These are phyloP conservation scores for Raffaelea deltoideospora DNA, from an alignment of 2,329 filamentous ascomycete genomes.

Conservation along the genomic window DNA sequence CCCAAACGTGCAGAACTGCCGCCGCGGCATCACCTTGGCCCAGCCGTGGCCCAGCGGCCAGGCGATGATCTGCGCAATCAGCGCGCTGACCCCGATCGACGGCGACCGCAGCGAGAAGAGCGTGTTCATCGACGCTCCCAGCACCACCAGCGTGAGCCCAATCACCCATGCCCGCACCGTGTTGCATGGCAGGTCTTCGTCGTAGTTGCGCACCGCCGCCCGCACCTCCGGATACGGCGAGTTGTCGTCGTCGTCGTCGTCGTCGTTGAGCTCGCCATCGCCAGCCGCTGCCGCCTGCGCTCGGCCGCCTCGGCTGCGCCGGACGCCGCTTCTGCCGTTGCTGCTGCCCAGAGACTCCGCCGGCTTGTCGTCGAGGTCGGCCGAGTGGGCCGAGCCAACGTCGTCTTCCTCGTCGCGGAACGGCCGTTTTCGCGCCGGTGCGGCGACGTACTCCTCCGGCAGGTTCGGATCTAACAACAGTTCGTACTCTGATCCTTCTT, in stretches of 20 bases:
- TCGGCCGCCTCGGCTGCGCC: background rate
- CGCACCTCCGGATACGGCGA: conserved; percentile 54
- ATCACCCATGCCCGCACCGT: conserved; percentile 52
- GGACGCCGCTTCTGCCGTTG: background rate
- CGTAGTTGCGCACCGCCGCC: conserved; percentile 48
- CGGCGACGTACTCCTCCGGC: conserved; percentile 28
- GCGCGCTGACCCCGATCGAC: conserved; percentile 42
- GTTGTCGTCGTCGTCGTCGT: conserved; percentile 29
- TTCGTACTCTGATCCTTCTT: conserved; percentile 35
- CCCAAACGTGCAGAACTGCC: conserved; percentile 36
- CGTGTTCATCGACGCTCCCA: conserved; percentile 47
- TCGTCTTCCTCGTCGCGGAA: conserved; percentile 7
- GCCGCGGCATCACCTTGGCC: conserved; percentile 38
- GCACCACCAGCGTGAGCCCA: conserved; percentile 37
- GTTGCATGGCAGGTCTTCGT: conserved; percentile 50
- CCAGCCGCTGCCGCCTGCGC: background rate
- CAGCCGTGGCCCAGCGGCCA: conserved; percentile 49
- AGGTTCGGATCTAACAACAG: conserved; percentile 39
- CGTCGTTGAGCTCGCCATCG: conserved; percentile 4
- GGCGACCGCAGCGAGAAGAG: conserved; percentile 48
- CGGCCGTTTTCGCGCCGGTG: too few relatives aligned
- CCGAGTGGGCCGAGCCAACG: too few relatives aligned
- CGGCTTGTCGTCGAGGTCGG: conserved; percentile 6
- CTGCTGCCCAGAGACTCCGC: too few relatives aligned
- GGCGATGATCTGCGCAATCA: conserved; percentile 48